phyloP scores from a whole-genome alignment of 257 asterid species.

The Solanum piurae region DNA sequence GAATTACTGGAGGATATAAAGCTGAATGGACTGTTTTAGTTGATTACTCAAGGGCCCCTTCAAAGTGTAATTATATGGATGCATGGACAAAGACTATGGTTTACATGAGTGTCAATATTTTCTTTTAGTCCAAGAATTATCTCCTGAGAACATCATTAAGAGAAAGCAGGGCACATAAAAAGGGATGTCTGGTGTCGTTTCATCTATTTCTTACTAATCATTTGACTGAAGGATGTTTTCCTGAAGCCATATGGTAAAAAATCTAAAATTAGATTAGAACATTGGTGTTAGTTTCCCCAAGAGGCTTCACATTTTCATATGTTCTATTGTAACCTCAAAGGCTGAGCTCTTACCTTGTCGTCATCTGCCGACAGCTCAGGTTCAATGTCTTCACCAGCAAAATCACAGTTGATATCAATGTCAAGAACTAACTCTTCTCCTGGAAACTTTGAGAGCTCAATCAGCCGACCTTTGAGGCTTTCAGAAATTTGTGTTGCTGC shows the following conservation, averaged over 20 bases:
- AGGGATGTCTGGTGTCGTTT: neutral
- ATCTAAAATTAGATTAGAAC: neutral
- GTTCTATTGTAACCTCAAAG: neutral
- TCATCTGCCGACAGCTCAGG: constrained; percentile 64
- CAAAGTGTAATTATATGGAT: neutral
- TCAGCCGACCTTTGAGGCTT: constrained; percentile 91
- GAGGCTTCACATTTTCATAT: neutral
- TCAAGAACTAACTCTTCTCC: constrained; percentile 86
- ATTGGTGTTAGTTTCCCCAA: neutral
- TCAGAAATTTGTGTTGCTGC: constrained; percentile 93
- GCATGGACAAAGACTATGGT: neutral
- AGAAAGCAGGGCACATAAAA: neutral
- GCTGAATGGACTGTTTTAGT: neutral
- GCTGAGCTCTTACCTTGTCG: constrained; percentile 20
- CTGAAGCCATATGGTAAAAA: neutral
- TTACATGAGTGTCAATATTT: neutral
- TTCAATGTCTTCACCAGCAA: constrained; percentile 28
- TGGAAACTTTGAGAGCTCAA: constrained; percentile 64
- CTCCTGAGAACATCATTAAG: neutral
- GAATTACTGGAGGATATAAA: neutral
- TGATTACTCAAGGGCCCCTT: neutral
- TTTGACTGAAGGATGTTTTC: neutral
- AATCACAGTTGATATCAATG: constrained; percentile 42
- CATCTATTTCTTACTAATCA: neutral
- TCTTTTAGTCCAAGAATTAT: neutral